Evolutionary conservation across 495 filamentous ascomycete species (phyloP).

Genomic region (Trichoderma gamsii): DNA sequence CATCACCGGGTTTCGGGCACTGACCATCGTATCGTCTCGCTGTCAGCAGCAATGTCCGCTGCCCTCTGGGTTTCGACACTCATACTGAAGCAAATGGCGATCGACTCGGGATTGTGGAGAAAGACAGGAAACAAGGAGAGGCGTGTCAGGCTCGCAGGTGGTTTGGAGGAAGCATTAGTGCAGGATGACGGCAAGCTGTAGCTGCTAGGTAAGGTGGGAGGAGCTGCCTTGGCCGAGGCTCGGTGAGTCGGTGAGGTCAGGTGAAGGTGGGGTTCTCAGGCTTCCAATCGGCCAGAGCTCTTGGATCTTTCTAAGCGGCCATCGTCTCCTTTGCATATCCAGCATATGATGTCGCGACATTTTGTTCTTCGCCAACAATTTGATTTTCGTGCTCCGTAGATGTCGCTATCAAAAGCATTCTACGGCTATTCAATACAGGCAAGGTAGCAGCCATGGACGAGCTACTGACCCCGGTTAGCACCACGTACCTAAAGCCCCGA

Average conservation of each 20-base stretch:
- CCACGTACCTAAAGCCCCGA: constrained; percentile 27
- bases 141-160: too few species aligned
- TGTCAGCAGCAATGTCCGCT: neutral
- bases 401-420: neutral
- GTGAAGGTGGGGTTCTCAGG: constrained; percentile 5
- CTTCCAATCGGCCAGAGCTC: neutral
- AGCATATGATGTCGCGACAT: neutral
- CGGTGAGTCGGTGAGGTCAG: constrained; percentile 15
- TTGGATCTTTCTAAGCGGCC: neutral
- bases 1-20: constrained; percentile 6
- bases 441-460: constrained; percentile 39
- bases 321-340: neutral
- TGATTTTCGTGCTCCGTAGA: constrained; percentile 19
- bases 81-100: neutral
- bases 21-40: constrained; percentile 15
- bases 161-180: too few species aligned
- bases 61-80: constrained; percentile 11
- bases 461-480: constrained; percentile 45
- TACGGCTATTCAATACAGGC: neutral
- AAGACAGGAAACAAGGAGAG: neutral
- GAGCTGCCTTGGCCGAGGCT: constrained; percentile 5
- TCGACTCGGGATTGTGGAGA: neutral
- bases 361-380: neutral
- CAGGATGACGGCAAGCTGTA: neutral
- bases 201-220: neutral